Base-by-base conservation (phyloP, 1,139 yeast species). In the Pichia sp. region DNA sequence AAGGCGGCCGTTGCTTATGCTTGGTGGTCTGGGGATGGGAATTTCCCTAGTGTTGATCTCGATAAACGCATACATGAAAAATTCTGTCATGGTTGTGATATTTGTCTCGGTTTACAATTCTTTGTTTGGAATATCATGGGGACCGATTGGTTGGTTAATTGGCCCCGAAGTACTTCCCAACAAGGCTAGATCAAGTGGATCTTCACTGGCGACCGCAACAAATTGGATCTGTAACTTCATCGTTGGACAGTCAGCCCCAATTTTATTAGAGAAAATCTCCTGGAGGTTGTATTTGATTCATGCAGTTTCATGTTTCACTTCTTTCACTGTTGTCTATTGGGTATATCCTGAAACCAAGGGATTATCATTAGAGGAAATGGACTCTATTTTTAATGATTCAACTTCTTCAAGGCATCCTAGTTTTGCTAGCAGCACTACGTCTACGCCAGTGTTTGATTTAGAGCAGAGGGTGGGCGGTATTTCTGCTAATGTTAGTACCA, bases 201-300 rank as follows among this genome's bases (percentile, higher is more conserved):
- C 97, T 0, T 90, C 96, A 1, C 73, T 90, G 60, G 85, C 96
- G 0, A 90, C 97, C 0, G 96, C 96, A 0, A 84, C 96, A 8
- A 90, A 90, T 69, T 92, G 97, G 97, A 80, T 89, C n/a, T 90
- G 89, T 73, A 90, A 90, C 71, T 90, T 90, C 74, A 72, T 90
- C 49, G 97, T 90, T 26, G 97, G 97, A 10, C 93, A 89, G 70
- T 78, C 86, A 80, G 88, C 96, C 0, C 97, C 97, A 1, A 80
- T 90, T 40, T 76, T 90, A 56, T 86, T 90, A 63, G 96, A 87
- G 63, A 55, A 71, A 8, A 87, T 90, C 63, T 77, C 80, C 45
- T 90, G 96, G 96, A 77, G 83, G 58, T 78, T 95, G 47, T 90
- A 90, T 69, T 73, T 90, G 61, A 80, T 90, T 54, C 97, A 93